Evolutionary conservation across 1,284 basidiomycete species (phyloP).

Genomic region (Cutaneotrichosporon mucoides): DNA sequence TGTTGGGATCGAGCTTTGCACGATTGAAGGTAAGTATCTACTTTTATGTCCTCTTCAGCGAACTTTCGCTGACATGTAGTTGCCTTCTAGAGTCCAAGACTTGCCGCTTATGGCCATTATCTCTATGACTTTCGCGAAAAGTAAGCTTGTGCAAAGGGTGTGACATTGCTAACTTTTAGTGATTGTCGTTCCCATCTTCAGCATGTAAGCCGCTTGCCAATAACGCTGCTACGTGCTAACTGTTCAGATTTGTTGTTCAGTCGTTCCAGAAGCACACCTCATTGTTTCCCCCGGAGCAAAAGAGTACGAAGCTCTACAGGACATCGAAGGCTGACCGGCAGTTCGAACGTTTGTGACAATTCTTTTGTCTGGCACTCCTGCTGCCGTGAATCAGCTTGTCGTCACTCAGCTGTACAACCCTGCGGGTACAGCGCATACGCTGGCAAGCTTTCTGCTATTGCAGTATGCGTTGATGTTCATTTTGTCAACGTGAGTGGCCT

Average conservation of each 20-base stretch:
- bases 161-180: slow-evolving; percentile 40
- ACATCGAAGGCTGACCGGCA: slow-evolving; percentile 11
- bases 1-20: slow-evolving; percentile 69
- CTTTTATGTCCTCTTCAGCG: too few species aligned
- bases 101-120: slow-evolving; percentile 65
- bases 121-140: slow-evolving; percentile 58
- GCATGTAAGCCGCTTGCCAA: slow-evolving; percentile 51
- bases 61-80: too few species aligned
- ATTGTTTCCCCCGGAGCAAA: slow-evolving; percentile 39
- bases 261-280: slow-evolving; percentile 33
- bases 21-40: slow-evolving; percentile 54
- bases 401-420: slow-evolving; percentile 50
- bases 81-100: slow-evolving; percentile 50
- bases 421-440: slow-evolving; percentile 43
- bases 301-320: slow-evolving; percentile 28
- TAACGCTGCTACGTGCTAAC: not conserved
- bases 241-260: slow-evolving; percentile 37
- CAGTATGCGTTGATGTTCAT: slow-evolving; percentile 44
- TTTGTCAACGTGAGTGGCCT: slow-evolving; percentile 36
- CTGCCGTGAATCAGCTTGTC: slow-evolving; percentile 46
- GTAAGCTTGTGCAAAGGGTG: slow-evolving; percentile 17
- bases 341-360: slow-evolving; percentile 48
- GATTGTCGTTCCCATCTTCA: slow-evolving; percentile 64
- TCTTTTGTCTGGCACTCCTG: slow-evolving; percentile 45
- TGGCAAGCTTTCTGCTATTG: slow-evolving; percentile 42